Conservation (phyloP, 2,329 filamentous ascomycete species). For the Raffaelea arxii region DNA sequence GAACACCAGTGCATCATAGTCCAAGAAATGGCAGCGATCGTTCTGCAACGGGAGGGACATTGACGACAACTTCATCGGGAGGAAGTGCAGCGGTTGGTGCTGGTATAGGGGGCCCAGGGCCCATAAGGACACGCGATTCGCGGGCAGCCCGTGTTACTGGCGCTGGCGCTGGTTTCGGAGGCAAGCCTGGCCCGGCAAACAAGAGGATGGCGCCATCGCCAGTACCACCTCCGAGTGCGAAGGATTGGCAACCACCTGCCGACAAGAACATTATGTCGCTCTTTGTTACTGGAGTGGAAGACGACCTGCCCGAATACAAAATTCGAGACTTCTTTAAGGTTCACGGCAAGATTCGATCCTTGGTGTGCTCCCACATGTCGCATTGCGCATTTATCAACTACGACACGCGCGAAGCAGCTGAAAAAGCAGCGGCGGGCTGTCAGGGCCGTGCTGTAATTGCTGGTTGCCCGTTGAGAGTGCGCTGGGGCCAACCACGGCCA, state of each 20-base stretch:
- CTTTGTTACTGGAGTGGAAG: constrained; percentile 91
- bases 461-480: constrained; percentile 79
- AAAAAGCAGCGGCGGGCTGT: constrained; percentile 73
- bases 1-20: constrained; percentile 25
- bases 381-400: constrained; percentile 98
- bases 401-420: constrained; percentile 71
- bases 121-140: constrained; percentile 66
- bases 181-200: constrained; percentile 33
- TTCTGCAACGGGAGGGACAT: neutral
- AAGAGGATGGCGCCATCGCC: constrained; percentile 61
- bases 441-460: constrained; percentile 84
- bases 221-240: constrained; percentile 67
- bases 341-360: constrained; percentile 81
- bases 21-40: constrained; percentile 9
- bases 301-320: constrained; percentile 88
- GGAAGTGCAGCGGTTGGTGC: constrained; percentile 43
- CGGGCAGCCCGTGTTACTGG: constrained; percentile 41
- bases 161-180: constrained; percentile 32
- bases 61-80: constrained; percentile 16
- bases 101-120: constrained; percentile 56
- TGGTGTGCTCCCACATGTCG: constrained; percentile 93
- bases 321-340: constrained; percentile 82
- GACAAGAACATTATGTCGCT: constrained; percentile 85
- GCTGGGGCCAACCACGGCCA: constrained; percentile 88
- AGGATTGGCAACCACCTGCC: constrained; percentile 76